A percentile compares a stretch with the other conserved stretches of the same genome.
phyloP scores from a whole-genome alignment of 106 monocot species.

The Dendrobium chrysotoxum region DNA sequence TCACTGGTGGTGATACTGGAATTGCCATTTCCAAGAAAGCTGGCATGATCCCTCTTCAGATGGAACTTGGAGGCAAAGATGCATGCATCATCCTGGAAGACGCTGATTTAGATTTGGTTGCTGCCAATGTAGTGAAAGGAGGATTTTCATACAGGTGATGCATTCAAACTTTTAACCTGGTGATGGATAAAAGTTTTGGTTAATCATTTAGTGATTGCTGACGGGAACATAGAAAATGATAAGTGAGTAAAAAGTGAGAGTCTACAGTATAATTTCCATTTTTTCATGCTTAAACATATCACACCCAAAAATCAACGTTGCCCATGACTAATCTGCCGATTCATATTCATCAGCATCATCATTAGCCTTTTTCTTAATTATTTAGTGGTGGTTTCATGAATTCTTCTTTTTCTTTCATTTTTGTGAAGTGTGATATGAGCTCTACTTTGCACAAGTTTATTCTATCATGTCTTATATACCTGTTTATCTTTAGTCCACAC shows the following conservation, averaged over 20 bases:
- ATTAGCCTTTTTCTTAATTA: no score
- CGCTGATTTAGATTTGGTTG: constrained; percentile 90
- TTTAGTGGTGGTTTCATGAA: no score
- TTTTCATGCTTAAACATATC: no score
- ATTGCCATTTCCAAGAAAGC: constrained; percentile 97
- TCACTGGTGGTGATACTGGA: constrained; percentile 97
- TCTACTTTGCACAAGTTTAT: no score
- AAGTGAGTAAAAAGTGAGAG: neutral
- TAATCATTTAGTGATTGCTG: neutral
- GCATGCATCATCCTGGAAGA: constrained; percentile 97
- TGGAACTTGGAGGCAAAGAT: constrained; percentile 98
- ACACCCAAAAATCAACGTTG: no score
- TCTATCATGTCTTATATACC: no score
- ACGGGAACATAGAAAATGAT: neutral
- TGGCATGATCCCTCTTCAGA: constrained; percentile 95
- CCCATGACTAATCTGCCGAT: no score
- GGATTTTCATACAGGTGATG: constrained; percentile 94
- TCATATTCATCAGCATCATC: no score
- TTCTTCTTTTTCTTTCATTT: no score
- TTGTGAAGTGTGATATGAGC: no score
- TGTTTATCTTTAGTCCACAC: no score
- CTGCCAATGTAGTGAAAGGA: constrained; percentile 95
- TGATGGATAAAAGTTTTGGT: neutral
- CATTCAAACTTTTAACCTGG: neutral
- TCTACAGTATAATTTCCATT: no score